phyloP scores from a whole-genome alignment of 164 flowering plant species.

The Berberis vulgaris region DNA sequence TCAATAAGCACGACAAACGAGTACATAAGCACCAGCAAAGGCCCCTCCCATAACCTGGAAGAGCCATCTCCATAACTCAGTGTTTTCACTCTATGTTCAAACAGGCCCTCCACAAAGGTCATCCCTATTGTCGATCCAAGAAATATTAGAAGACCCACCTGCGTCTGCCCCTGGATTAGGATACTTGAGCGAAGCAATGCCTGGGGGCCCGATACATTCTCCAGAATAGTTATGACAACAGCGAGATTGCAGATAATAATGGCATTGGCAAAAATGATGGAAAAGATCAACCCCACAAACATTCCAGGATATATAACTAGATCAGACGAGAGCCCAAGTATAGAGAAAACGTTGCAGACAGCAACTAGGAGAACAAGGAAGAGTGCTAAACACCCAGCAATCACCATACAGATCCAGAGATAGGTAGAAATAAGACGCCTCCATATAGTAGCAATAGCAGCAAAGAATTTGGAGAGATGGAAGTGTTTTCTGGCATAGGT shows the following conservation, averaged over 20 bases:
- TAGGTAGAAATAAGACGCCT: slow-evolving; percentile 59
- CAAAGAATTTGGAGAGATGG: slow-evolving; percentile 40
- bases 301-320: slow-evolving; percentile 56
- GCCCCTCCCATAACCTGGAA: slow-evolving; percentile 98
- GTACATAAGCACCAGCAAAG: slow-evolving; percentile 83
- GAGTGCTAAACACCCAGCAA: slow-evolving; percentile 41
- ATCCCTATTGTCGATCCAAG: slow-evolving; percentile 85
- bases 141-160: slow-evolving; percentile 83
- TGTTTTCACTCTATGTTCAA: slow-evolving; percentile 94
- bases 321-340: slow-evolving; percentile 40
- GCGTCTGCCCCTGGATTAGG: slow-evolving; percentile 81
- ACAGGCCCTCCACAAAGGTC: slow-evolving; percentile 88
- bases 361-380: slow-evolving; percentile 55
- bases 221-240: slow-evolving; percentile 72
- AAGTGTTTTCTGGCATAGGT: slow-evolving; percentile 57
- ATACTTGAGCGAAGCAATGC: slow-evolving; percentile 66
- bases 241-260: slow-evolving; percentile 71
- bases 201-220: slow-evolving; percentile 77
- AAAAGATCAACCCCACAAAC: slow-evolving; percentile 51
- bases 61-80: slow-evolving; percentile 98
- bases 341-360: slow-evolving; percentile 45
- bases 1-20: slow-evolving; percentile 86
- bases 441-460: slow-evolving; percentile 52
- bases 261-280: slow-evolving; percentile 68
- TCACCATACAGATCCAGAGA: slow-evolving; percentile 53